Percentiles rank a stretch among this genome's conserved stretches.
These are phyloP conservation scores for Wallacemonas sp. DNA, from an alignment of 208 protist species.

Conservation along the genomic window DNA sequence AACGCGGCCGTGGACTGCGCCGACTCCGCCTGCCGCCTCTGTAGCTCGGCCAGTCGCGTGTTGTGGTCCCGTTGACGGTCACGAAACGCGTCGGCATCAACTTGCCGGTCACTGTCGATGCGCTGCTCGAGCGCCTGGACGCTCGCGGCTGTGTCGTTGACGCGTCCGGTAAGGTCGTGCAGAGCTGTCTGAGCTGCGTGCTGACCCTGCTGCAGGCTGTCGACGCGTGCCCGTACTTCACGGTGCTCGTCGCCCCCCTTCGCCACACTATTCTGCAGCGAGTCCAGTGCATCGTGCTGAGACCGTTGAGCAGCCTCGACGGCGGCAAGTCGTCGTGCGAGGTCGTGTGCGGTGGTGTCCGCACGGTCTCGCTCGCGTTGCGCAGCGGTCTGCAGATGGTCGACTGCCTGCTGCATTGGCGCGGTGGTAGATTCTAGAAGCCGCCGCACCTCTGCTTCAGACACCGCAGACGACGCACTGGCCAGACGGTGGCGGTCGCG, in stretches of 20 bases:
- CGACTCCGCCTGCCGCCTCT: background rate
- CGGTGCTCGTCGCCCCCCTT: background rate
- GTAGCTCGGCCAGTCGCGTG: background rate
- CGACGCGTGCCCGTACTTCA: background rate
- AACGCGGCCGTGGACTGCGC: background rate
- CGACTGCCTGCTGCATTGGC: conserved; percentile 9
- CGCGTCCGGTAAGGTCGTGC: background rate
- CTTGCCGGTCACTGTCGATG: conserved; percentile 3
- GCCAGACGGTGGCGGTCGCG: conserved; percentile 7
- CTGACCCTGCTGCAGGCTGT: conserved; percentile 1
- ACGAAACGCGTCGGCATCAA: conserved; percentile 18
- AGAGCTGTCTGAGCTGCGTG: background rate
- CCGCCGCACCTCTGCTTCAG: conserved; percentile 17
- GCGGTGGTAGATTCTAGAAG: conserved; percentile 12
- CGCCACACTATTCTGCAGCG: conserved; percentile 6
- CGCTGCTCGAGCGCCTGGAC: conserved; percentile 15
- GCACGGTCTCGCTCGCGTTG: conserved; percentile 14
- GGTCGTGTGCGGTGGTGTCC: conserved; percentile 15
- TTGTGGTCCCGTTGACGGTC: conserved; percentile 5
- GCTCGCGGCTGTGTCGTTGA: background rate
- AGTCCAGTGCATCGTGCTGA: background rate
- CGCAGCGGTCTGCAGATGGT: conserved; percentile 8
- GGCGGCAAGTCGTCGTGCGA: conserved; percentile 16
- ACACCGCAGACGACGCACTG: background rate
- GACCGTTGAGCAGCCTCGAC: conserved; percentile 17